phyloP scores from a whole-genome alignment of 768 basidiomycete species.

The Crucibulum laeve region DNA sequence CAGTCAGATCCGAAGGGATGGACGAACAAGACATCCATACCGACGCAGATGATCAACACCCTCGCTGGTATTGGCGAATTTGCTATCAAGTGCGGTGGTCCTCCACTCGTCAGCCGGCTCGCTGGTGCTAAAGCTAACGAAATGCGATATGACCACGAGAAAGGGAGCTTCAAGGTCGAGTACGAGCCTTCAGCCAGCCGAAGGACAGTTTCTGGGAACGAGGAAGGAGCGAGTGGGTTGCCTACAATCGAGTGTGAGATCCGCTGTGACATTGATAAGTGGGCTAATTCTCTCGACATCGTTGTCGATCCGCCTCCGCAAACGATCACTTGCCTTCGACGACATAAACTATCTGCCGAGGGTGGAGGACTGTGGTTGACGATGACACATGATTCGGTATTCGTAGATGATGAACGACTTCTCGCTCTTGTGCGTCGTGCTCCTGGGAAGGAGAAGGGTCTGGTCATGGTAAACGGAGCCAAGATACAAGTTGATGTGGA shows the following conservation, averaged over 20 bases:
- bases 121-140: constrained; percentile 71
- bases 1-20: constrained; percentile 98
- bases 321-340: constrained; percentile 72
- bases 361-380: constrained; percentile 96
- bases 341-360: constrained; percentile 80
- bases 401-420: constrained; percentile 73
- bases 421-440: constrained; percentile 72
- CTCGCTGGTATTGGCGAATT: constrained; percentile 94
- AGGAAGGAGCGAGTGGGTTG: constrained; percentile 23
- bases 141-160: constrained; percentile 85
- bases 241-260: constrained; percentile 83
- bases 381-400: constrained; percentile 79
- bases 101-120: constrained; percentile 85
- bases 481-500: constrained; percentile 84
- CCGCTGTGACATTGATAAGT: constrained; percentile 88
- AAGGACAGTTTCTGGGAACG: constrained; percentile 21
- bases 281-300: constrained; percentile 80
- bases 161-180: constrained; percentile 73
- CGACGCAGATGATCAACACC: constrained; percentile 86
- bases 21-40: constrained; percentile 92
- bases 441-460: constrained; percentile 72
- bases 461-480: constrained; percentile 87
- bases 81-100: constrained; percentile 92
- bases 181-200: constrained; percentile 67
- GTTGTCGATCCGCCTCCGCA: constrained; percentile 92